A percentile compares a stretch with the other conserved stretches of the same genome.
phyloP scores from a whole-genome alignment of 495 filamentous ascomycete species.

The Talaromyces borbonicus region DNA sequence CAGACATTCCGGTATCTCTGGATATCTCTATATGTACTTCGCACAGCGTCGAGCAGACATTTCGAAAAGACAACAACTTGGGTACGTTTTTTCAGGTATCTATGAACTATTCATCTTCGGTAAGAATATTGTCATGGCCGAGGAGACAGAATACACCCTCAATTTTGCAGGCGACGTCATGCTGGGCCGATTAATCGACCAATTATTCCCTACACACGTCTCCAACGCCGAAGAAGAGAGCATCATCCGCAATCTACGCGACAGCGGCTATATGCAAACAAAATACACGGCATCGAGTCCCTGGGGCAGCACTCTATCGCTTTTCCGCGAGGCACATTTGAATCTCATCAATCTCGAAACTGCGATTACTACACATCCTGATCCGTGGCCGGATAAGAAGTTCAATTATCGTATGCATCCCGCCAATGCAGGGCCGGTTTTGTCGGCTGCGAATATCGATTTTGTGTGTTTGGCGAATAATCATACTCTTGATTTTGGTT shows the following conservation, averaged over 20 bases:
- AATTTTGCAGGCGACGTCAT: slow-evolving; percentile 34
- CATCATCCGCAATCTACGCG: slow-evolving; percentile 12
- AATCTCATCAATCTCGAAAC: slow-evolving; percentile 37
- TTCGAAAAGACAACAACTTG: no score
- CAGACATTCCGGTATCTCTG: no score
- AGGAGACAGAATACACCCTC: slow-evolving; percentile 19
- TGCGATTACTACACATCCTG: slow-evolving; percentile 20
- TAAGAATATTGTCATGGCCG: background rate
- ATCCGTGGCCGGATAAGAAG: slow-evolving; percentile 28
- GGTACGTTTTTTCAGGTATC: no score
- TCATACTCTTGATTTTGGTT: slow-evolving; percentile 29
- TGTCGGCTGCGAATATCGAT: slow-evolving; percentile 21
- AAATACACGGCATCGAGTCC: slow-evolving; percentile 21
- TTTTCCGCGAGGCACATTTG: slow-evolving; percentile 22
- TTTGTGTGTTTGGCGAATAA: slow-evolving; percentile 32
- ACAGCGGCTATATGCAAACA: slow-evolving; percentile 8
- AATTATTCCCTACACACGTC: slow-evolving; percentile 27
- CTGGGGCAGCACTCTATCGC: slow-evolving; percentile 25
- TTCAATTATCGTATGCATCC: slow-evolving; percentile 38
- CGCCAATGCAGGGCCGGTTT: slow-evolving; percentile 18
- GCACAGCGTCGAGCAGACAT: no score
- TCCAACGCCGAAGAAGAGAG: slow-evolving; percentile 14
- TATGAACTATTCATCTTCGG: no score
- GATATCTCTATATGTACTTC: no score
- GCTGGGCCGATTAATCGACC: slow-evolving; percentile 36